Conservation (phyloP, 1,139 yeast species). For the Yamadazyma triangularis region DNA sequence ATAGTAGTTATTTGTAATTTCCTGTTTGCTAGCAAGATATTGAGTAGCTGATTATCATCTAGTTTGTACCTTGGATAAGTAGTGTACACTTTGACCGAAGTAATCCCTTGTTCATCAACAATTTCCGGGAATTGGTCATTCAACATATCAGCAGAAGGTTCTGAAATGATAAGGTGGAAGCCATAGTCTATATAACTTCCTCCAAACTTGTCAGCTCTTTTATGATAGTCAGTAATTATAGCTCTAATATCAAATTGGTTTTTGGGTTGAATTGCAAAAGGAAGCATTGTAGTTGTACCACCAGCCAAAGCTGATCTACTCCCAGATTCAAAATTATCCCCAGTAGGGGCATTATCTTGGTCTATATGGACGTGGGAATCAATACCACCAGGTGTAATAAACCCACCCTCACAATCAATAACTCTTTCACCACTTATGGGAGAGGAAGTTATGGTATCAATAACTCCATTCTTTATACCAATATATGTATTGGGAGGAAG, state of each 20-base stretch:
- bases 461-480: constrained; percentile 34
- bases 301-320: constrained; percentile 76
- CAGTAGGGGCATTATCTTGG: constrained; percentile 82
- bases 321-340: constrained; percentile 87
- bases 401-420: constrained; percentile 44
- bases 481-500: constrained; percentile 27
- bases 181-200: constrained; percentile 39
- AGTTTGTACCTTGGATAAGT: constrained; percentile 41
- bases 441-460: constrained; percentile 29
- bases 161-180: constrained; percentile 35
- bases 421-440: constrained; percentile 21
- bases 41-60: constrained; percentile 34
- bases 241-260: constrained; percentile 18
- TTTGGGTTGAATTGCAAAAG: constrained; percentile 38
- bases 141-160: constrained; percentile 20
- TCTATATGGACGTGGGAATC: constrained; percentile 67
- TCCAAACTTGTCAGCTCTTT: constrained; percentile 23
- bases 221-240: constrained; percentile 26
- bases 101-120: constrained; percentile 23
- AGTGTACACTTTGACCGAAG: constrained; percentile 43
- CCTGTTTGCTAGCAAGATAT: constrained; percentile 33
- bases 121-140: constrained; percentile 9
- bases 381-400: constrained; percentile 45
- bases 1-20: constrained; percentile 38
- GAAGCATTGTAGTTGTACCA: constrained; percentile 43